phyloP scores from a whole-genome alignment of 2,329 filamentous ascomycete species.

The Colletotrichum ledebouriae region DNA sequence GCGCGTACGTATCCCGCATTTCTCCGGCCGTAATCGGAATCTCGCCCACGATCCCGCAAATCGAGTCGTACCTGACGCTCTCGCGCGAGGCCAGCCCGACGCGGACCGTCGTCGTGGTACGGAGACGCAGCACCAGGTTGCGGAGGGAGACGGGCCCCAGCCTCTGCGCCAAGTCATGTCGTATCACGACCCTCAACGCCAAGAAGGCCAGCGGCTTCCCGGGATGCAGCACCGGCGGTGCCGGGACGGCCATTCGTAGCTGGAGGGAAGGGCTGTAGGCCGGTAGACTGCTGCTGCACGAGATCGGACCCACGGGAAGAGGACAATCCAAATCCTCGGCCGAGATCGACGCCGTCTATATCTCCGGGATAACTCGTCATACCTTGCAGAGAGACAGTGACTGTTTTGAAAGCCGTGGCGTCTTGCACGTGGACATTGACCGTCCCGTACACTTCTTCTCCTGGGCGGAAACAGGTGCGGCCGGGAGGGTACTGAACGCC shows the following conservation, averaged over 20 bases:
- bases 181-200: not conserved
- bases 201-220: not conserved
- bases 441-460: no score
- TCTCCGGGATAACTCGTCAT: no score
- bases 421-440: no score
- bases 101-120: not conserved
- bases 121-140: not conserved
- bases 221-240: slow-evolving; percentile 3
- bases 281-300: not conserved
- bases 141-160: not conserved
- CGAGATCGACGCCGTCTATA: not conserved
- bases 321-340: not conserved
- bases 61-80: not conserved
- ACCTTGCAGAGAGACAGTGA: no score
- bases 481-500: no score
- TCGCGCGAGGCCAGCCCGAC: not conserved
- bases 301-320: not conserved
- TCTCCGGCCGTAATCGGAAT: no score
- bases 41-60: no score
- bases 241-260: slow-evolving; percentile 9
- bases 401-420: no score
- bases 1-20: no score
- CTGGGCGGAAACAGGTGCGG: no score
- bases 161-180: not conserved
- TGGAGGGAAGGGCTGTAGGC: not conserved